Percentiles rank a stretch among this genome's conserved stretches.
phyloP scores from a whole-genome alignment of 257 asterid genomes.

The Ehretia macrophylla region DNA sequence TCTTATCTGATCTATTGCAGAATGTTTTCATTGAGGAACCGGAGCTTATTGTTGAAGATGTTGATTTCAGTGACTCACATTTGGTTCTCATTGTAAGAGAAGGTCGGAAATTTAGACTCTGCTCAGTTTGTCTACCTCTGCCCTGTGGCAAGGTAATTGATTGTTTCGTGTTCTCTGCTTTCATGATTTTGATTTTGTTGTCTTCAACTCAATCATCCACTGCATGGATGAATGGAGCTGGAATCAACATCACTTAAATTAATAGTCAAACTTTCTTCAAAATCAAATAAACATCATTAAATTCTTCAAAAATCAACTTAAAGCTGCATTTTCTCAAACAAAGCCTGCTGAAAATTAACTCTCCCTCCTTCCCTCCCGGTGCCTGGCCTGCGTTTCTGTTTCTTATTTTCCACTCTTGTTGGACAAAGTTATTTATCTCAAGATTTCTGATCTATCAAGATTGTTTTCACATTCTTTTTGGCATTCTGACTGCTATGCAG shows the following conservation, averaged over 20 bases:
- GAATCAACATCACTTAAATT: too few species aligned
- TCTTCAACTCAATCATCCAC: constrained; percentile 1
- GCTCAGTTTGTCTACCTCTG: constrained; percentile 71
- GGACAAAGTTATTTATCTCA: too few species aligned
- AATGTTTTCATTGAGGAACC: constrained; percentile 53
- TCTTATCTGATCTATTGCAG: constrained; percentile 40
- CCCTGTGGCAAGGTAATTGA: constrained; percentile 53
- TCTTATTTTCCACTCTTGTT: too few species aligned
- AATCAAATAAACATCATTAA: too few species aligned
- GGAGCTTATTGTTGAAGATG: constrained; percentile 63
- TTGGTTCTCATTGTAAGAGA: constrained; percentile 54
- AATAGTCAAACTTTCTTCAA: too few species aligned
- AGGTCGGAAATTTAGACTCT: constrained; percentile 47
- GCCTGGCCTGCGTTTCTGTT: too few species aligned
- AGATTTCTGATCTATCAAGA: too few species aligned
- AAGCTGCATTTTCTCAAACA: not conserved
- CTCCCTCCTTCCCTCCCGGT: too few species aligned
- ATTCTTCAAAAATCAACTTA: not conserved
- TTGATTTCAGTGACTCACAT: constrained; percentile 76
- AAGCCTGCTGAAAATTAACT: too few species aligned
- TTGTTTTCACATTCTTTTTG: too few species aligned
- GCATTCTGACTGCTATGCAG: too few species aligned
- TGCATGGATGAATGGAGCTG: too few species aligned
- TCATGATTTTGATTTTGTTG: not conserved
- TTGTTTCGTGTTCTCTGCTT: not conserved